Evolutionary conservation across 371 early-diverging fungal species (phyloP), one percentile per base, ranked within the genome.

Genomic region (Haplosporangium sp.): DNA sequence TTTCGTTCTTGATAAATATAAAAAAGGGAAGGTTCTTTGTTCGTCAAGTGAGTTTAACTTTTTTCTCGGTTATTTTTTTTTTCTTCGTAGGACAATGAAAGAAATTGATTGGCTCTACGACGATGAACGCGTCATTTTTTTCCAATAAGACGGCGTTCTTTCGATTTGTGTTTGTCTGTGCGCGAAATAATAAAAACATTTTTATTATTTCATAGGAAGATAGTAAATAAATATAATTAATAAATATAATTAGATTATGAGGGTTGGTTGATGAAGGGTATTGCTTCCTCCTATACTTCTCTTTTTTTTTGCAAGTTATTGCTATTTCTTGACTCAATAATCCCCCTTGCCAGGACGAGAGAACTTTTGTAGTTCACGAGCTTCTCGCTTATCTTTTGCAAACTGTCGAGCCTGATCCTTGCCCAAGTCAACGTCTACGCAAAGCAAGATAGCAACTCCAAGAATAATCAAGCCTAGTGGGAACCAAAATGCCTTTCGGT

Each of bases 371-470:
- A 27, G 57, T 15, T 56, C 10, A 35, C 15, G 40, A 39, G 40
- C 47, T 11, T 74, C 69, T n/a, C 55, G n/a, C 65, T 69, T 74
- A 6, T 67, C 76, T 42, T 20, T 62, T 15, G 62, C 64, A 71
- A 74, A 84, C 44, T 38, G 20, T 3, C 53, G 61, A 10, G 88
- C 89, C 19, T 89, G 83, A 9, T 78, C 67, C 57, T 82, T 85
- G 20, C 88, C 91, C 50, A 81, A 72, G 17, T 76, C 77, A 1
- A 86, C 83, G 72, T 91, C 83, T 1, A 89, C 82, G 0, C 39
- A 55, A 10, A 55, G 65, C n/a, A 88, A 47, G 5, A 82, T 56
- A 10, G 83, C n/a, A 17, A 81, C 79, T 9, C 79, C 85, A 4
- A 86, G 7, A 4, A 44, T 34, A 20, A 79, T 71, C 40, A 79